phyloP scores from a whole-genome alignment of 2,329 filamentous ascomycete genomes.

The Fusarium compactum region DNA sequence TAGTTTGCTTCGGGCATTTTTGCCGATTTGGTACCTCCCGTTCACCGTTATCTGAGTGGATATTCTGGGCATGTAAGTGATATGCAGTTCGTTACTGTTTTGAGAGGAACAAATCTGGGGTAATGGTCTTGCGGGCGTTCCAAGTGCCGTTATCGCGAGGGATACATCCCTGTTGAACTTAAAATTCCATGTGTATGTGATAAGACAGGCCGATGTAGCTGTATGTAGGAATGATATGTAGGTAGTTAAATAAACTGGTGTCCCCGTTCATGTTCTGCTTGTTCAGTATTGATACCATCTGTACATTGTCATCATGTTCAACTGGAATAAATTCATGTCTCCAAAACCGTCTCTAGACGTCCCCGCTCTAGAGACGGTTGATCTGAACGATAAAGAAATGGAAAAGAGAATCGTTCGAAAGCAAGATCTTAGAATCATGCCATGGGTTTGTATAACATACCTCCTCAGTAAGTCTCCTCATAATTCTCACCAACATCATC shows the following conservation, averaged over 20 bases:
- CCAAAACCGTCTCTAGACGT: slow-evolving; percentile 50
- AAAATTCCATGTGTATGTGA: not conserved
- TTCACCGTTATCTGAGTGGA: slow-evolving; percentile 12
- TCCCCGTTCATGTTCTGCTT: not conserved
- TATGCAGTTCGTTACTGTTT: slow-evolving; percentile 17
- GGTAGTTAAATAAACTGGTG: slow-evolving; percentile 18
- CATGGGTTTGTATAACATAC: slow-evolving; percentile 51
- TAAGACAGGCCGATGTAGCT: not conserved
- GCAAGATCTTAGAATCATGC: slow-evolving; percentile 50
- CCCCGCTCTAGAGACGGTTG: slow-evolving; percentile 51
- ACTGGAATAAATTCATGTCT: slow-evolving; percentile 39
- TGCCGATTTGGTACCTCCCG: slow-evolving; percentile 3
- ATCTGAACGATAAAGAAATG: slow-evolving; percentile 52
- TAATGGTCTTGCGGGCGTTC: slow-evolving; percentile 18
- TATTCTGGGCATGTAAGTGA: not conserved
- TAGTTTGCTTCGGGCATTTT: not conserved
- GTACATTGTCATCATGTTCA: slow-evolving; percentile 24
- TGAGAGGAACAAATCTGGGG: slow-evolving; percentile 29
- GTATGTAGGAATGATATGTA: not conserved
- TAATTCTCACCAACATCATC: not conserved
- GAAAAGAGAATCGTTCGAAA: slow-evolving; percentile 51
- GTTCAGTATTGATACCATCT: not conserved
- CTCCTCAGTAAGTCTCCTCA: slow-evolving; percentile 43
- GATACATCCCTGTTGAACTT: slow-evolving; percentile 3
- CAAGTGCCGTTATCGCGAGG: slow-evolving; percentile 34